Evolutionary conservation across 1,284 basidiomycete species (phyloP).

Genomic region (Serendipita sp.): DNA sequence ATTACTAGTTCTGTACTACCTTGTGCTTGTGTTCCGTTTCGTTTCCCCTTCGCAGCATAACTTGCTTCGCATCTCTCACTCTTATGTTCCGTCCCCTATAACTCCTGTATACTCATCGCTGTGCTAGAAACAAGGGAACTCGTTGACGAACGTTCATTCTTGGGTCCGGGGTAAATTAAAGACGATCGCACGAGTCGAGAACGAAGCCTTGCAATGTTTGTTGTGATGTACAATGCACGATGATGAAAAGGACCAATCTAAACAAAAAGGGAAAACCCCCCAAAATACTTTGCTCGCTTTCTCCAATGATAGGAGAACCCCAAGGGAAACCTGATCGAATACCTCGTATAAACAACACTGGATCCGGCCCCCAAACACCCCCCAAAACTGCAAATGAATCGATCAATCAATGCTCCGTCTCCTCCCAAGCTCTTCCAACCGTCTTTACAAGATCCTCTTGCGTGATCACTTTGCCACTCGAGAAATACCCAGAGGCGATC

Average conservation of each 20-base stretch:
- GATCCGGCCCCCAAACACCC: too few relatives aligned
- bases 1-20: too few relatives aligned
- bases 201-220: not conserved
- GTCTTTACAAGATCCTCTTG: slow-evolving; percentile 71
- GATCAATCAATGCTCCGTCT: slow-evolving; percentile 45
- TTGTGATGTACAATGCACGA: not conserved
- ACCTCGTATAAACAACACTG: too few relatives aligned
- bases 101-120: too few relatives aligned
- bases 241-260: slow-evolving; percentile 6
- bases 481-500: slow-evolving; percentile 87
- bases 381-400: too few relatives aligned
- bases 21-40: too few relatives aligned
- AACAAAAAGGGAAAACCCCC: slow-evolving; percentile 31
- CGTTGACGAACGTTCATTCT: not conserved
- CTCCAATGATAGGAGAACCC: too few relatives aligned
- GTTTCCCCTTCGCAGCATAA: too few relatives aligned
- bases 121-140: too few relatives aligned
- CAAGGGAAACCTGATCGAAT: slow-evolving; percentile 12
- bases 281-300: too few relatives aligned
- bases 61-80: too few relatives aligned
- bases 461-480: slow-evolving; percentile 59
- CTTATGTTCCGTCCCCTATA: too few relatives aligned
- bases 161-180: not conserved
- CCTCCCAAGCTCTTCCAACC: slow-evolving; percentile 81
- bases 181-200: not conserved